Conservation (phyloP, 1,284 basidiomycete genomes). For the Fomitopsis schrenkii region DNA sequence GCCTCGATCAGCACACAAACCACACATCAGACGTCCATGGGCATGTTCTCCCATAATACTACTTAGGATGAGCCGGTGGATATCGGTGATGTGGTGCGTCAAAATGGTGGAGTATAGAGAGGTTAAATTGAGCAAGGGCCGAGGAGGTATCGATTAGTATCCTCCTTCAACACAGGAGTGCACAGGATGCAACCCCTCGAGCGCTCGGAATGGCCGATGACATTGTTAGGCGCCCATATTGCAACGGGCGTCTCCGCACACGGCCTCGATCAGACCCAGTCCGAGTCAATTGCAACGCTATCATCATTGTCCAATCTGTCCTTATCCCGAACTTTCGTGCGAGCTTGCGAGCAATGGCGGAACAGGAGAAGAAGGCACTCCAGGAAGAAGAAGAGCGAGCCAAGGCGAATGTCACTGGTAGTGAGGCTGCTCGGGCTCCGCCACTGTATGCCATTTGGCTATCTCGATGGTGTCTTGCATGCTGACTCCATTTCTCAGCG, state of each 20-base stretch:
- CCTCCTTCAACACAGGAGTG: background rate
- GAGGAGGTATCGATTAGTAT: too few relatives aligned
- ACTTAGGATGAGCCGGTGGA: too few relatives aligned
- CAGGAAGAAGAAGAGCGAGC: background rate
- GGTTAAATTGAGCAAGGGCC: too few relatives aligned
- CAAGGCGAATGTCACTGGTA: background rate
- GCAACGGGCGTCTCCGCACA: background rate
- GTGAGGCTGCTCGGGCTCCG: background rate
- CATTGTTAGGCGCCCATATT: background rate
- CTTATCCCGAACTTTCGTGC: too few relatives aligned
- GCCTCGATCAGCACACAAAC: background rate
- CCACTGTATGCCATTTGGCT: background rate
- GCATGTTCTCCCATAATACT: background rate
- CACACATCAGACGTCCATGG: background rate
- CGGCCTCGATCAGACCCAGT: too few relatives aligned
- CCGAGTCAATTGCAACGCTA: too few relatives aligned
- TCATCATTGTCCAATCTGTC: too few relatives aligned
- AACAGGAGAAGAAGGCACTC: background rate
- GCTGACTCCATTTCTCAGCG: slow-evolving; percentile 7
- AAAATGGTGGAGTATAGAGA: too few relatives aligned
- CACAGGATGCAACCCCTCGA: background rate
- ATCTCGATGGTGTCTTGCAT: background rate
- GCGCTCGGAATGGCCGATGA: background rate
- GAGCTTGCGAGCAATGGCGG: background rate
- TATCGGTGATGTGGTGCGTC: too few relatives aligned